phyloP scores from a whole-genome alignment of 2,329 filamentous ascomycete species.

The Alternaria alternata region DNA sequence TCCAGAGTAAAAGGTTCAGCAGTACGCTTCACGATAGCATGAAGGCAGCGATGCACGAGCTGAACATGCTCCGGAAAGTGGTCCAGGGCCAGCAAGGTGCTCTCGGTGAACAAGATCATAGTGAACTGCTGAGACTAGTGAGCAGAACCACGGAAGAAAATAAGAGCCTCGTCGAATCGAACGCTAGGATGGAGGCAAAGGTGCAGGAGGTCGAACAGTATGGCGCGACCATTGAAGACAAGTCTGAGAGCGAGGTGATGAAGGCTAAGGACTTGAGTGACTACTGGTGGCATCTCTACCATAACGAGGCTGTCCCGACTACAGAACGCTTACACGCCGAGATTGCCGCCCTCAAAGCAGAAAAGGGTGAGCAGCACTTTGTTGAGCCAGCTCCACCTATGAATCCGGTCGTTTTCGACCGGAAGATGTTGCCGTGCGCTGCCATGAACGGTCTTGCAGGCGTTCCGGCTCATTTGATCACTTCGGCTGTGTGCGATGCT shows the following conservation, averaged over 20 bases:
- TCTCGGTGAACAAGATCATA: not conserved
- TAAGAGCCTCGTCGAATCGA: not conserved
- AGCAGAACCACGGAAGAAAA: not conserved
- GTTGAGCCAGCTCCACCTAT: not conserved
- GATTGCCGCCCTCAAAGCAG: slow-evolving; percentile 5
- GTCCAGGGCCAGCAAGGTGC: not conserved
- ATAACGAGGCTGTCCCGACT: slow-evolving; percentile 2
- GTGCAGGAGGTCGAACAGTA: not conserved
- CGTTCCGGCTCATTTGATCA: not conserved
- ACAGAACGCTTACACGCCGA: not conserved
- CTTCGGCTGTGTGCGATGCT: not conserved
- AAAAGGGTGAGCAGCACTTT: not conserved
- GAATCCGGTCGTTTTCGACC: not conserved
- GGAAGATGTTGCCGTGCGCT: slow-evolving; percentile 1
- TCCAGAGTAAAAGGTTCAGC: not conserved
- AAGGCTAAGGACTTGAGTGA: not conserved
- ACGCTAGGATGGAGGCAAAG: not conserved
- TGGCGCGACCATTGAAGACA: not conserved
- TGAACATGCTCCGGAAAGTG: not conserved
- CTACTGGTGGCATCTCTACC: not conserved
- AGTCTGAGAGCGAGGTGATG: not conserved
- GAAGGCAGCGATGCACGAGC: not conserved
- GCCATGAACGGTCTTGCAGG: not conserved
- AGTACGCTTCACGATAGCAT: not conserved
- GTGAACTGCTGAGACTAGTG: not conserved